Evolutionary conservation across 2,329 filamentous ascomycete species (phyloP).

Genomic region (Reticulascus tulasneorum): DNA sequence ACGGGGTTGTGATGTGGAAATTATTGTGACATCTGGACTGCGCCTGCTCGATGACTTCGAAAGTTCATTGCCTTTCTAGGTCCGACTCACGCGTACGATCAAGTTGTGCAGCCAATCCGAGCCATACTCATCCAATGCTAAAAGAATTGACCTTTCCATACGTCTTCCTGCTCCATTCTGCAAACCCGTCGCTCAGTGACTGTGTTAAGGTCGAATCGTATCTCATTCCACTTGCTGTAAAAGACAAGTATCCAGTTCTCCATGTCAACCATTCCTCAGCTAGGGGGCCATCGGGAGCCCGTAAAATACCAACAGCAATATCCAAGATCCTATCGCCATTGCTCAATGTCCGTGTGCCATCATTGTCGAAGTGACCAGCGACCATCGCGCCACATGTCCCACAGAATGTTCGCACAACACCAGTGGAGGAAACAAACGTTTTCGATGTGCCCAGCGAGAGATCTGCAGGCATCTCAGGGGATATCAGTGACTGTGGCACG

Average conservation of each 20-base stretch:
- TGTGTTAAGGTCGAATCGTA: conserved; percentile 33
- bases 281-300: conserved; percentile 38
- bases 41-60: no score
- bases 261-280: conserved; percentile 44
- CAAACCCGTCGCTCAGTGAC: conserved; percentile 32
- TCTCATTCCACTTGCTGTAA: conserved; percentile 26
- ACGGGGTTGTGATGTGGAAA: background rate
- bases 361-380: conserved; percentile 19
- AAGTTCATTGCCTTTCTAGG: no score
- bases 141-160: no score
- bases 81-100: no score
- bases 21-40: no score
- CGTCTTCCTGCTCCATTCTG: conserved; percentile 29
- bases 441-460: conserved; percentile 38
- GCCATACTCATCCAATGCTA: no score
- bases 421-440: conserved; percentile 33
- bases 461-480: conserved; percentile 30
- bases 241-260: conserved; percentile 32
- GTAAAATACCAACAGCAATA: conserved; percentile 38
- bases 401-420: conserved; percentile 39
- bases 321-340: conserved; percentile 27
- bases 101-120: no score
- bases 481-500: conserved; percentile 29
- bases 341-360: conserved; percentile 18
- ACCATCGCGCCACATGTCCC: conserved; percentile 40